Percentiles rank a stretch among this genome's conserved stretches.
phyloP scores from a whole-genome alignment of 2,329 filamentous ascomycete genomes.

The Pestalotiopsis sp. region DNA sequence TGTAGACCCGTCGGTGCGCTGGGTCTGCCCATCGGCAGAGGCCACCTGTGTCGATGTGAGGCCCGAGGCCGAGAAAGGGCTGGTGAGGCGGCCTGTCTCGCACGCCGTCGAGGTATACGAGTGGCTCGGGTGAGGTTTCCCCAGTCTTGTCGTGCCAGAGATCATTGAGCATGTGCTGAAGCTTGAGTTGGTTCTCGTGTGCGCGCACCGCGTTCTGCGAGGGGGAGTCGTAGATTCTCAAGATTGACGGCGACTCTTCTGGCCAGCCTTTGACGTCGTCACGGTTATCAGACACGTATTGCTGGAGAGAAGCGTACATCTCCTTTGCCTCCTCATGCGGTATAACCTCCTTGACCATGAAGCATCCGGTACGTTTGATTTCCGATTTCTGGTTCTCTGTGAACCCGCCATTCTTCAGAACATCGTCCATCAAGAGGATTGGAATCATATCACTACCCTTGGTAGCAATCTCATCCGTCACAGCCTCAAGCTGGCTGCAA shows the following conservation, averaged over 20 bases:
- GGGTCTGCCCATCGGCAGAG: conserved; percentile 37
- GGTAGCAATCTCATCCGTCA: neutral
- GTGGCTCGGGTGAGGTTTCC: neutral
- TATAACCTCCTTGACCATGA: neutral
- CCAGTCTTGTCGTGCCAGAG: neutral
- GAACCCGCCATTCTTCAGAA: neutral
- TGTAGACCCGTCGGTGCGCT: conserved; percentile 32
- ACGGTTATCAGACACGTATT: neutral
- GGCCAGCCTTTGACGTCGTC: conserved; percentile 2
- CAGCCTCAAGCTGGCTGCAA: neutral
- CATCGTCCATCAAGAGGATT: neutral
- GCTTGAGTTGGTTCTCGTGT: neutral
- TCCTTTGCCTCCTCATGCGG: neutral
- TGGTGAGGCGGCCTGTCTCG: conserved; percentile 23
- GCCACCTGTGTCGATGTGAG: conserved; percentile 38
- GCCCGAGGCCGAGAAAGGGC: conserved; percentile 34
- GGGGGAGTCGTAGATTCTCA: neutral
- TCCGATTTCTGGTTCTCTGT: neutral
- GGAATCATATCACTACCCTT: neutral
- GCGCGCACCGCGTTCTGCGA: neutral
- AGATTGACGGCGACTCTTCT: neutral
- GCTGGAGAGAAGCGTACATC: neutral
- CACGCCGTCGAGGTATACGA: conserved; percentile 17
- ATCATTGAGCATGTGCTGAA: neutral
- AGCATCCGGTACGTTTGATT: neutral